These are phyloP conservation scores for Arthrobotrys megalospora DNA, from an alignment of 2,329 filamentous ascomycete species.

Conservation along the genomic window DNA sequence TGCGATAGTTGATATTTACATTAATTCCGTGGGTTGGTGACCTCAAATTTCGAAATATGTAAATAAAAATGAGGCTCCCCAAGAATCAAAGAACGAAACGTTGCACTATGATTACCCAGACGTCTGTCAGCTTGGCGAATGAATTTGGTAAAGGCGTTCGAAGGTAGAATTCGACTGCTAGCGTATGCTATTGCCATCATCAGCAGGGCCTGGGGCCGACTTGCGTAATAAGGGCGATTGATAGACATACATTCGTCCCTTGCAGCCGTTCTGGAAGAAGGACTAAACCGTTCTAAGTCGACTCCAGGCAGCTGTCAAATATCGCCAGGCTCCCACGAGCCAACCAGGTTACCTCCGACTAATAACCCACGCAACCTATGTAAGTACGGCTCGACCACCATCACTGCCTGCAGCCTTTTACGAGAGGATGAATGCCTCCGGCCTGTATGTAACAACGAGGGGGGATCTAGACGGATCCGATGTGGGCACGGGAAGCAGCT, in stretches of 20 bases:
- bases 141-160: not conserved
- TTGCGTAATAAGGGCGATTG: constrained; percentile 37
- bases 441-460: constrained; percentile 49
- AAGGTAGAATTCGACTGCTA: constrained; percentile 11
- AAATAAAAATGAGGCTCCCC: constrained; percentile 34
- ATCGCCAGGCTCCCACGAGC: constrained; percentile 55
- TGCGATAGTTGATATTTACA: constrained; percentile 1
- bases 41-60: not conserved
- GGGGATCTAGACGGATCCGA: constrained; percentile 52
- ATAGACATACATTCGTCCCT: constrained; percentile 40
- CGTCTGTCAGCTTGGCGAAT: constrained; percentile 29
- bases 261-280: constrained; percentile 43
- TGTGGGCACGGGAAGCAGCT: constrained; percentile 50
- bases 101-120: constrained; percentile 24
- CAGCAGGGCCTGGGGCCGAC: not conserved
- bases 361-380: constrained; percentile 35
- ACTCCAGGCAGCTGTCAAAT: constrained; percentile 59
- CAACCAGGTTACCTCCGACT: constrained; percentile 49
- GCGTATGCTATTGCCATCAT: constrained; percentile 3
- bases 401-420: constrained; percentile 22
- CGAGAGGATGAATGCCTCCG: constrained; percentile 37
- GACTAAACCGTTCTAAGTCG: constrained; percentile 43
- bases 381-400: constrained; percentile 19
- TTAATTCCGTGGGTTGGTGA: constrained; percentile 29
- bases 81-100: constrained; percentile 12